Percentiles rank a stretch among this genome's conserved stretches.
Evolutionary conservation across 768 basidiomycete species (phyloP).

Genomic region (Lactarius pseudohatsudake): DNA sequence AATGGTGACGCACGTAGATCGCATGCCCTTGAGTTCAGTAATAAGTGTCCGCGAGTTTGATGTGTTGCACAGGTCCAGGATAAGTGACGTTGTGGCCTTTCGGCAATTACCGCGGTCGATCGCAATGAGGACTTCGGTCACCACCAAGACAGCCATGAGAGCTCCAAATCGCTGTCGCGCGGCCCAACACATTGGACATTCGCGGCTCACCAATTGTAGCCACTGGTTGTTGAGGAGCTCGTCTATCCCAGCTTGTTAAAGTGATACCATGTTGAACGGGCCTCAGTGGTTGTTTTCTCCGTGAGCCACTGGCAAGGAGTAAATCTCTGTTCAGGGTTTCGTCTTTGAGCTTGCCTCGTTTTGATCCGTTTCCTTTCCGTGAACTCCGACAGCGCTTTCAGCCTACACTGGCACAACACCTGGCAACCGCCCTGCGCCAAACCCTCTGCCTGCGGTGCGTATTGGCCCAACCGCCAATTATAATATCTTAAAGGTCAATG

Average conservation of each 20-base stretch:
- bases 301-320: background rate
- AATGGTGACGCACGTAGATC: background rate
- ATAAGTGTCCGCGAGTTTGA: background rate
- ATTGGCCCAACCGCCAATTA: background rate
- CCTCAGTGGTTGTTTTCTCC: background rate
- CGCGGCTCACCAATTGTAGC: background rate
- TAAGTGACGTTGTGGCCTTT: background rate
- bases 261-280: background rate
- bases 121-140: no score
- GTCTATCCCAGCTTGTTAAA: background rate
- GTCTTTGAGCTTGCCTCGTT: background rate
- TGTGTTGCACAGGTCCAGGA: background rate
- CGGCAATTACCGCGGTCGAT: background rate
- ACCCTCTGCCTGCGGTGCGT: background rate
- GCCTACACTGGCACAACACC: background rate
- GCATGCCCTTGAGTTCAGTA: background rate
- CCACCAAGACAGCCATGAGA: background rate
- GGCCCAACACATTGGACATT: background rate
- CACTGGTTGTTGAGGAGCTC: background rate
- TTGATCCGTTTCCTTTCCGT: background rate
- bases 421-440: background rate
- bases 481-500: background rate
- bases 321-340: background rate
- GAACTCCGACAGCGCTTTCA: background rate
- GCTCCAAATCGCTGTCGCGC: background rate